Base-by-base conservation (phyloP, 108 stramenopile genomes). In the Skeletonema costatum region DNA sequence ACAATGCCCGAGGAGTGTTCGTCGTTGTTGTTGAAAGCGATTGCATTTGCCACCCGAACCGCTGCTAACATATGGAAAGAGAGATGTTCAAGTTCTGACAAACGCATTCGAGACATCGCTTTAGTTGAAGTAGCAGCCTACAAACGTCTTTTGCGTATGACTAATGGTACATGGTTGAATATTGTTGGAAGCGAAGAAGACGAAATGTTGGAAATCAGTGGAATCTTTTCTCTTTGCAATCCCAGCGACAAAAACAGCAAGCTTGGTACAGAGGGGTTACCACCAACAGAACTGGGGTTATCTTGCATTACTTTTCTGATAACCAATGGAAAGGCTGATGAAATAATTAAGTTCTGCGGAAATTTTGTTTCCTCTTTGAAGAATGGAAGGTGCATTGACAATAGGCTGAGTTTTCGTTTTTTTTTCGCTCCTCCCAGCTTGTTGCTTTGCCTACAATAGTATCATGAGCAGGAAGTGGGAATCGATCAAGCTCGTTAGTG, bases 41-140 rank as follows among this genome's bases (percentile, higher is more conserved):
- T 82, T 11, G 44, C 84, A 29, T 68, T 66, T 61, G 66, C 79
- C 17, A 60, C 84, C 3, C 80, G 62, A 56, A 46, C 60, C 4
- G 82, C 87, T 21, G 88, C 81, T 16, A 13, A 58, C 11, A 86
- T 89, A 51, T 90, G 86, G 83, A 60, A 66, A 46, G 73, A 70
- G 19, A 76, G 93, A 30, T 68, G 73, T 10, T 19, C 51, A 3
- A 77, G 85, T 59, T 62, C 71, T 19, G 88, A 92, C 66, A 78
- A 83, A 64, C 84, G 93, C n/a, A 89, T 92, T 36, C 72, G 82
- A 30, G 91, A 90, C 60, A 65, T 89, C 32, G 85, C 89, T 42
- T 39, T 66, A 14, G 66, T 88, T 13, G 90, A 94, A 58, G 25
- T 81, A 6, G 70, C 82, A 30, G 71, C 85, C 21, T 89, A 64